Conservation (phyloP, 2,329 filamentous ascomycete genomes). For the Phialocephala subalpina region DNA sequence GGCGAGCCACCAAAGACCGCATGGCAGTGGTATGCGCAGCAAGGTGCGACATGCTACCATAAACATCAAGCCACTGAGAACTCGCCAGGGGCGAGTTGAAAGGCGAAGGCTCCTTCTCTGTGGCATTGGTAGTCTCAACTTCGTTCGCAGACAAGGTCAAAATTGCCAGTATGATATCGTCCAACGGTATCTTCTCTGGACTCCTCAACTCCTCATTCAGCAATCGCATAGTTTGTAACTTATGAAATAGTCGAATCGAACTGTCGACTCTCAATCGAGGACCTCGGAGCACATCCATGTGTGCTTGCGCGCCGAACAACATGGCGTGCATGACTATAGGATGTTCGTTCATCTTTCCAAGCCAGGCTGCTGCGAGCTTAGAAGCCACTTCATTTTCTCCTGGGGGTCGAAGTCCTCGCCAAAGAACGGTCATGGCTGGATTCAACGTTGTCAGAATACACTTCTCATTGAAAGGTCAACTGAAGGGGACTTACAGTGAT, state of each 20-base stretch:
- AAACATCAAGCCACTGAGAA: slow-evolving; percentile 29
- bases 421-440: slow-evolving; percentile 16
- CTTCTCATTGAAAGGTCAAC: background rate
- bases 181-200: slow-evolving; percentile 11
- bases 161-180: slow-evolving; percentile 25
- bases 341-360: slow-evolving; percentile 14
- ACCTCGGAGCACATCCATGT: slow-evolving; percentile 23
- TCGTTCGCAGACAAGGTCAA: slow-evolving; percentile 23
- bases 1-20: slow-evolving; percentile 19
- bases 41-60: slow-evolving; percentile 28
- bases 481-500: slow-evolving; percentile 21
- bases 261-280: slow-evolving; percentile 16
- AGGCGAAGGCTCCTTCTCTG: slow-evolving; percentile 16
- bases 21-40: slow-evolving; percentile 20
- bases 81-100: slow-evolving; percentile 24
- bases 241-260: slow-evolving; percentile 21
- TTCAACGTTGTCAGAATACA: background rate
- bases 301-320: slow-evolving; percentile 21
- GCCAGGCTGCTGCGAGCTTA: slow-evolving; percentile 11
- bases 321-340: slow-evolving; percentile 23
- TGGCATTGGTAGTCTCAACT: slow-evolving; percentile 18
- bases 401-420: slow-evolving; percentile 18
- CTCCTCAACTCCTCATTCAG: slow-evolving; percentile 25
- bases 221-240: slow-evolving; percentile 25
- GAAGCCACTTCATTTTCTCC: background rate